Conservation (phyloP, 2,329 filamentous ascomycete species). For the Clonostachys rhizophaga region DNA sequence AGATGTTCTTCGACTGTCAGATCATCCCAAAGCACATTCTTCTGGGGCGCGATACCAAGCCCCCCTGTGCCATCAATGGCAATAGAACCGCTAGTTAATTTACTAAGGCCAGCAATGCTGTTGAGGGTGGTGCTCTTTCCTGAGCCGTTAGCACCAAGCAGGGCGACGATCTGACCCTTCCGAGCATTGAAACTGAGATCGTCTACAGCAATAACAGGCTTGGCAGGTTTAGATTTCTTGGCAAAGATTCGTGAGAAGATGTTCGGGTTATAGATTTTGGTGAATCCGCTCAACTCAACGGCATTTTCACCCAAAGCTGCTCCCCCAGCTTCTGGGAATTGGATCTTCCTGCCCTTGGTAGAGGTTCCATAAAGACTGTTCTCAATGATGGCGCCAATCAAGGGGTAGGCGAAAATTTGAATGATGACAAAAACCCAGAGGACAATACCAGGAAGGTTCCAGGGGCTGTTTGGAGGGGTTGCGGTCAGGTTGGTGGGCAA, state of each 20-base stretch:
- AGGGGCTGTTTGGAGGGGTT: slow-evolving; percentile 60
- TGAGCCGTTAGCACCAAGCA: slow-evolving; percentile 85
- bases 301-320: neutral
- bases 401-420: slow-evolving; percentile 73
- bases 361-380: slow-evolving; percentile 70
- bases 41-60: slow-evolving; percentile 84
- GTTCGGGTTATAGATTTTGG: slow-evolving; percentile 71
- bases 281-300: slow-evolving; percentile 68
- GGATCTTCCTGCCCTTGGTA: slow-evolving; percentile 52
- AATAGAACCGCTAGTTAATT: slow-evolving; percentile 71
- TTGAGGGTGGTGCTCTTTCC: slow-evolving; percentile 90
- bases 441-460: slow-evolving; percentile 66
- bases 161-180: slow-evolving; percentile 77
- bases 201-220: slow-evolving; percentile 75
- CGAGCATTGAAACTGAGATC: slow-evolving; percentile 66
- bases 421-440: slow-evolving; percentile 74
- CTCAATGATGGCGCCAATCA: slow-evolving; percentile 73
- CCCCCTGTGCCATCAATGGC: slow-evolving; percentile 73
- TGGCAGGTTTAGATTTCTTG: slow-evolving; percentile 30
- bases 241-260: slow-evolving; percentile 50
- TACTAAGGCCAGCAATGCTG: slow-evolving; percentile 78
- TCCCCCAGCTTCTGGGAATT: slow-evolving; percentile 8
- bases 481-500: slow-evolving; percentile 55
- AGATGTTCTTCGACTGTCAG: slow-evolving; percentile 85
- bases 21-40: slow-evolving; percentile 91